Base-by-base conservation (phyloP, 495 filamentous ascomycete species). In the Peziza echinospora region DNA sequence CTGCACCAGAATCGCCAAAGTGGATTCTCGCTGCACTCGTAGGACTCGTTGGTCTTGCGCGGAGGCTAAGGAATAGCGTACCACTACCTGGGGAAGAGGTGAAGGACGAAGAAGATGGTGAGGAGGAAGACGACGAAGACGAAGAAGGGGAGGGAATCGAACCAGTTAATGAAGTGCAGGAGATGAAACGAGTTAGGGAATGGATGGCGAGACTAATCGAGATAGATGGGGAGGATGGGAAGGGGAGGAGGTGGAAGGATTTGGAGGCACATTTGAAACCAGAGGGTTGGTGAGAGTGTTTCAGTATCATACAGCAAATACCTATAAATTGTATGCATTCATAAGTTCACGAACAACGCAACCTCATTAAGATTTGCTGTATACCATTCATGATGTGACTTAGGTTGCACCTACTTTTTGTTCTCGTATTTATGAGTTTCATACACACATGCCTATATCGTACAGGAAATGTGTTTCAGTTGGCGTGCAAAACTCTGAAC, bases 21-120 rank as follows among this genome's bases (percentile, higher is more conserved):
- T 82, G 78, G 64, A 77, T 87, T 16, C 82, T 87, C 54, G 78
- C 84, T 58, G 76, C 76, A 5, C 63, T 92, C 46, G 68, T 87
- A 30, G 71, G 77, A 30, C 74, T 73, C 48, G 64, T 80, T 24
- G 55, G 70, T 11, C 55, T 67, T 8, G 46, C 75, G n/a, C 64
- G 60, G 26, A 60, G 60, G 41, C 54, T 75, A 9, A 62, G 69
- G 44, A 59, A 60, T 39, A 48, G 63, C 1, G 24, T 52, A 10
- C 59, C 56, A n/a, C 47, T 53, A 1, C 44, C 47, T 2, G 49
- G 10, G 21, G 30, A n/a, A 4, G 25, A 22, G 4, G 42, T 26
- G 1, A 41, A 46, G 2, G 42, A 10, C 3, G 43, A 43, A 11
- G 30, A 64, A 58, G 23, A 49, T 61, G 51, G 48, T 63, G 46